Conservation (phyloP, 1,139 yeast species). For the Wickerhamiella infanticola region DNA sequence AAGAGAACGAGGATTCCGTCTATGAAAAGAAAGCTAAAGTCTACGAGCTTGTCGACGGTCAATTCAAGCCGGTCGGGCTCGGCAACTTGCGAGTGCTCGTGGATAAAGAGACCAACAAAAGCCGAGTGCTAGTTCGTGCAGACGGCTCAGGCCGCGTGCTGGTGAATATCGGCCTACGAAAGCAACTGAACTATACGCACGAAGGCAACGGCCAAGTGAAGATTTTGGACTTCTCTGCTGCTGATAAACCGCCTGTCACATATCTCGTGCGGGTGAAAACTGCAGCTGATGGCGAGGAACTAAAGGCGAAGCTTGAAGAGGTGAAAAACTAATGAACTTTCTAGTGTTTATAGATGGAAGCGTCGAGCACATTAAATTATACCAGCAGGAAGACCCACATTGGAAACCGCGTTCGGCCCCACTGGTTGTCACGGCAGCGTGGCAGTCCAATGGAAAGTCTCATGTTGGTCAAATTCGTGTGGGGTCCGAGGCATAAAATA, state of each 20-base stretch:
- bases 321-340: conserved; percentile 11
- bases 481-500: neutral
- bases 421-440: no score
- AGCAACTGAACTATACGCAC: conserved; percentile 34
- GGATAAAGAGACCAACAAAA: conserved; percentile 40
- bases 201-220: conserved; percentile 30
- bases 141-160: conserved; percentile 80
- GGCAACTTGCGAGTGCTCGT: conserved; percentile 69
- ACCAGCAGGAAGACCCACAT: no score
- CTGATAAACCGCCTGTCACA: conserved; percentile 34
- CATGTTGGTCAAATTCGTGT: neutral
- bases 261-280: conserved; percentile 62
- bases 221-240: conserved; percentile 40
- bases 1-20: conserved; percentile 57
- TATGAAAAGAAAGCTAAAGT: conserved; percentile 61
- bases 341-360: no score
- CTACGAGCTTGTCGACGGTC: conserved; percentile 33
- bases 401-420: no score
- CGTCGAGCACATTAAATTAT: no score
- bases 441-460: neutral
- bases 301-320: conserved; percentile 40
- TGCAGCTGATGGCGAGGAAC: conserved; percentile 48
- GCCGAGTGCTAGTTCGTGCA: conserved; percentile 66
- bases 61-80: conserved; percentile 38
- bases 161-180: conserved; percentile 46